Evolutionary conservation across 352 stramenopile genomes (phyloP), one percentile per base, ranked within the genome.

Genomic region (Phytophthora pisi): DNA sequence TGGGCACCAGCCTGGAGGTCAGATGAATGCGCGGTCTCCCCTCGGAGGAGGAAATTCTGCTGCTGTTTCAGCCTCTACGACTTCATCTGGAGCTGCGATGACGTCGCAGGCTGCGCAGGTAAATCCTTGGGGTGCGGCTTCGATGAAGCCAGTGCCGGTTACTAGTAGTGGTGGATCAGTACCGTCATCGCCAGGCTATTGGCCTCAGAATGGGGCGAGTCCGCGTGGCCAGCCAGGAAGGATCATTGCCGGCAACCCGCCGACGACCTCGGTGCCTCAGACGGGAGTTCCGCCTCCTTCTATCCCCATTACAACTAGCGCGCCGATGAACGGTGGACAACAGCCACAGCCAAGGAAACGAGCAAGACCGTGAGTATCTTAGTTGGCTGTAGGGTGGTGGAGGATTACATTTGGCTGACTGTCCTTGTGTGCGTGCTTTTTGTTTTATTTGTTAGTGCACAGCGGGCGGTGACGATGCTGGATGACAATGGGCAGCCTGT

Each of bases 271-370:
- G 13, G n/a, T 53, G 18, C 56, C 57, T 0, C 51, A 61, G 20
- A 63, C 49, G 13, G 52, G 52, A 62, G 36, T 57, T 2, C 55
- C 52, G 1, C 45, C 62, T 45, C 34, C 55, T 7, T 64, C 64
- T 0, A 64, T 73, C 4, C 50, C 64, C 16, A 11, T 59, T 9
- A 43, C 47, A 1, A 26, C 53, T 4, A 46, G 16, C 15, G 9
- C n/a, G 31, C 11, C 51, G 24, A 9, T 58, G n/a, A 60, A 62
- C 23, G 23, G 45, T 46, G 40, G 40, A 3, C 40, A 46, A 26
- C 31, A 26, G 4, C 70, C 78, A 10, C 68, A 26, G 2, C 70
- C 78, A 10, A 66, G 71, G 28, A 91, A 89, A 70, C 75, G 79
- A 56, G 58, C 70, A 9, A 69, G 78, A 60, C 55, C 66, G 80